Evolutionary conservation across 75 land plant species (phyloP), one percentile per base, ranked within the genome.

Genomic region (Sequoia sempervirens): DNA sequence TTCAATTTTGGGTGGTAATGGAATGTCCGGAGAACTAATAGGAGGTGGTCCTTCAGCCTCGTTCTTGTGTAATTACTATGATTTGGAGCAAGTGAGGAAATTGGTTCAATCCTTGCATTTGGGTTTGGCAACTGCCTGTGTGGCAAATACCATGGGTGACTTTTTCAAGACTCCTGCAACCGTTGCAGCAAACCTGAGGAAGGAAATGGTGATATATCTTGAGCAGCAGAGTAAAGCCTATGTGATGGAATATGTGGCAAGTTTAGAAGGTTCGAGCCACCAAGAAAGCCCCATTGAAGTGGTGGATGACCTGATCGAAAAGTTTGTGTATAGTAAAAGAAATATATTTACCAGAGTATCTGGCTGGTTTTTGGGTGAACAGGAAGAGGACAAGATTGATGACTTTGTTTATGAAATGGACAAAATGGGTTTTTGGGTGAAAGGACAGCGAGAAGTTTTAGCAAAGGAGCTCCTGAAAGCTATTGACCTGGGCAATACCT

Each of bases 391-490:
- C 58, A 92, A 90, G 82, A 89, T 96, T 79, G 97, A 96, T 86
- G 99, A 96, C 69, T 89, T 96, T 61, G 90, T 92, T 3, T 92
- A 92, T 61, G 97, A 95, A 84, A 89, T 96, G 95, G 97, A 93
- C 54, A 69, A 82, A 10, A 86, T 85, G 73, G 89, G 93, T 4
- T 92, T 92, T 75, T 96, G 99, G 99, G 50, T 84, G 82, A 66
- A 94, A 9, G 95, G 92, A 68, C 87, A 89, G 84, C 88, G 99
- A 64, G 95, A 91, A 85, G 84, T 88, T 30, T 80, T 96, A 45
- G 92, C 94, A 28, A 88, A 88, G 72, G 84, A 85, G 38, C 85
- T 96, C 73, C 38, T 96, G 45, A 92, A 87, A 83, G 87, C 90
- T 85, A 83, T 93, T 38, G 99, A 96, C 70, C 86, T 84, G 54